phyloP scores from a whole-genome alignment of 805 yeast genomes.

The Spathaspora passalidarum region DNA sequence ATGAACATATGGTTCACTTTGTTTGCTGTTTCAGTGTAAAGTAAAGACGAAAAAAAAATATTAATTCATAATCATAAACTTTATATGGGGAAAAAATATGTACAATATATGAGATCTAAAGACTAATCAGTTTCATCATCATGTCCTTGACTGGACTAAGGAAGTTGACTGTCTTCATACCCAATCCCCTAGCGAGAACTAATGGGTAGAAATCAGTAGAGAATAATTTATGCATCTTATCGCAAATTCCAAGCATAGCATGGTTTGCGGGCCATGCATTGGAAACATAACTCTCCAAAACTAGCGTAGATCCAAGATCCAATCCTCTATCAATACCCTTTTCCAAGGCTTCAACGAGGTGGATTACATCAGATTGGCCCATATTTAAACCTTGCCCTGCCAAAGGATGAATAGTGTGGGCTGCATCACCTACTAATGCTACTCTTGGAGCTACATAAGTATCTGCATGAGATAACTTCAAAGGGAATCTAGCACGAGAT shows the following conservation, averaged over 20 bases:
- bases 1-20: neutral
- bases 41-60: neutral
- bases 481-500: constrained; percentile 85
- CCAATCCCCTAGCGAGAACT: constrained; percentile 71
- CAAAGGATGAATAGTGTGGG: constrained; percentile 94
- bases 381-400: constrained; percentile 98
- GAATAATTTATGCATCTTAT: constrained; percentile 85
- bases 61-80: neutral
- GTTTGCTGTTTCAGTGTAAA: neutral
- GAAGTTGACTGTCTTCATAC: constrained; percentile 66
- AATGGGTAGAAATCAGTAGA: constrained; percentile 70
- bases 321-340: constrained; percentile 71
- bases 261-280: constrained; percentile 82
- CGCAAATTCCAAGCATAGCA: constrained; percentile 80
- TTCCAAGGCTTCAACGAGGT: constrained; percentile 67
- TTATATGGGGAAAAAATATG: constrained; percentile 1
- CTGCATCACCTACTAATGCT: constrained; percentile 97
- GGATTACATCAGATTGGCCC: constrained; percentile 92
- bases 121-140: constrained; percentile 50
- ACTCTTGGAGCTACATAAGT: constrained; percentile 78
- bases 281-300: constrained; percentile 83
- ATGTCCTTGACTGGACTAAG: constrained; percentile 64
- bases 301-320: constrained; percentile 80
- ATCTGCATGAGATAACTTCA: constrained; percentile 87
- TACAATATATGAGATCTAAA: neutral